Evolutionary conservation across 768 basidiomycete genomes (phyloP).

Genomic region (Daedaleopsis nitida): DNA sequence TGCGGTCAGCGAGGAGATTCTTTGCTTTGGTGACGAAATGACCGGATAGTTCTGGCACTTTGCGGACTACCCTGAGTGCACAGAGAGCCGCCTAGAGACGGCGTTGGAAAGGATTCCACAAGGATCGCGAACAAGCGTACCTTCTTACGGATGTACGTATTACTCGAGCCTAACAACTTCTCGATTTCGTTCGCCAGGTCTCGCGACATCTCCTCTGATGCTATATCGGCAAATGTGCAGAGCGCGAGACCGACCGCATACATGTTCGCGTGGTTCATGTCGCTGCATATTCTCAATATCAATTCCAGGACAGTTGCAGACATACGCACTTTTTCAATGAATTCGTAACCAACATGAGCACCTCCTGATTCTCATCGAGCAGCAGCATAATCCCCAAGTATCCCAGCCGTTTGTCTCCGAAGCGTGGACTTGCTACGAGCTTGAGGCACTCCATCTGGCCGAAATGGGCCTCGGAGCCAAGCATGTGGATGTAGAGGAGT

Average conservation of each 20-base stretch:
- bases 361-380: constrained; percentile 97
- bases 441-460: constrained; percentile 98
- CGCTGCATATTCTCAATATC: constrained; percentile 50
- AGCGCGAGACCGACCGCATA: constrained; percentile 96
- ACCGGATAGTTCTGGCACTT: constrained; percentile 94
- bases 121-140: constrained; percentile 41
- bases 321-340: constrained; percentile 89
- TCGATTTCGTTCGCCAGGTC: constrained; percentile 98
- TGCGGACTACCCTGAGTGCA: constrained; percentile 90
- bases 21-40: constrained; percentile 90
- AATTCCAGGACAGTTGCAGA: not conserved
- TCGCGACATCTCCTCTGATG: constrained; percentile 99
- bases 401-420: constrained; percentile 94
- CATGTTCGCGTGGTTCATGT: constrained; percentile 99
- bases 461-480: constrained; percentile 97
- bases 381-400: constrained; percentile 98
- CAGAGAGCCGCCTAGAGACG: constrained; percentile 83
- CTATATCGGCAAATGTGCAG: constrained; percentile 98
- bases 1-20: constrained; percentile 89
- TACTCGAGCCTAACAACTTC: constrained; percentile 94
- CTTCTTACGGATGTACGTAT: constrained; percentile 99
- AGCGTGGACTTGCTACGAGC: constrained; percentile 91
- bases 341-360: constrained; percentile 95
- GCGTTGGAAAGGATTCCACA: not conserved
- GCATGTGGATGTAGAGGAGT: constrained; percentile 98